Conservation (phyloP, 1,284 basidiomycete genomes). For the Marasmius oreades region DNA sequence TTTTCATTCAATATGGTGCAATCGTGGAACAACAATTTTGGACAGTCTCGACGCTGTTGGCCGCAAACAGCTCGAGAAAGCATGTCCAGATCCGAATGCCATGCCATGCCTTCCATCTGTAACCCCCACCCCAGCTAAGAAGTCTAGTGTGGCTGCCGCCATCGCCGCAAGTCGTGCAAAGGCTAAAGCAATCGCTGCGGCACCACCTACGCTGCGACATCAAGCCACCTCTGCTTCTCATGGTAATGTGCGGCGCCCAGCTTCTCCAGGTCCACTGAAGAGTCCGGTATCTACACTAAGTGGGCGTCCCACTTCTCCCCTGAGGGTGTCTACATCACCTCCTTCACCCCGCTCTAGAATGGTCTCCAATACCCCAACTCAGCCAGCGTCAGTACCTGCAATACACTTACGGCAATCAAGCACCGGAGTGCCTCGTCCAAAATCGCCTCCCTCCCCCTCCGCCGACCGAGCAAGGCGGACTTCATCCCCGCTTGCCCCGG, state of each 20-base stretch:
- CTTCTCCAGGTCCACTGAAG: constrained; percentile 40
- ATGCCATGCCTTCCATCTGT: constrained; percentile 37
- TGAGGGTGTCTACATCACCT: constrained; percentile 35
- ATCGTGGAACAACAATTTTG: constrained; percentile 61
- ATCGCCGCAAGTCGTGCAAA: constrained; percentile 83
- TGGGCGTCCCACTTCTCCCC: constrained; percentile 42
- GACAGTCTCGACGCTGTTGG: constrained; percentile 67
- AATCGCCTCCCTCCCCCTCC: constrained; percentile 47
- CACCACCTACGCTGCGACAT: constrained; percentile 72
- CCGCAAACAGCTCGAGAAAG: constrained; percentile 85
- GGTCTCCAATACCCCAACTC: constrained; percentile 32
- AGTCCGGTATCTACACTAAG: constrained; percentile 28
- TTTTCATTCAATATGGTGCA: constrained; percentile 76
- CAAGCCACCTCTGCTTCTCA: constrained; percentile 70
- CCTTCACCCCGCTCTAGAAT: constrained; percentile 43
- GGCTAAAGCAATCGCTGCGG: constrained; percentile 76
- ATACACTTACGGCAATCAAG: constrained; percentile 33
- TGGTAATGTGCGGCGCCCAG: constrained; percentile 39
- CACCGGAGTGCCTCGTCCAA: constrained; percentile 35
- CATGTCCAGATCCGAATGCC: constrained; percentile 57
- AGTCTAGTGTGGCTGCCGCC: constrained; percentile 74
- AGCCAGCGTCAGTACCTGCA: constrained; percentile 35
- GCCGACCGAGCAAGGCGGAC: constrained; percentile 41
- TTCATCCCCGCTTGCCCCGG: constrained; percentile 47
- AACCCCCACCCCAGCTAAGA: constrained; percentile 57